Evolutionary conservation across 495 filamentous ascomycete species (phyloP), one percentile per base, ranked within the genome.

Genomic region (Aspergillus homomorphus): DNA sequence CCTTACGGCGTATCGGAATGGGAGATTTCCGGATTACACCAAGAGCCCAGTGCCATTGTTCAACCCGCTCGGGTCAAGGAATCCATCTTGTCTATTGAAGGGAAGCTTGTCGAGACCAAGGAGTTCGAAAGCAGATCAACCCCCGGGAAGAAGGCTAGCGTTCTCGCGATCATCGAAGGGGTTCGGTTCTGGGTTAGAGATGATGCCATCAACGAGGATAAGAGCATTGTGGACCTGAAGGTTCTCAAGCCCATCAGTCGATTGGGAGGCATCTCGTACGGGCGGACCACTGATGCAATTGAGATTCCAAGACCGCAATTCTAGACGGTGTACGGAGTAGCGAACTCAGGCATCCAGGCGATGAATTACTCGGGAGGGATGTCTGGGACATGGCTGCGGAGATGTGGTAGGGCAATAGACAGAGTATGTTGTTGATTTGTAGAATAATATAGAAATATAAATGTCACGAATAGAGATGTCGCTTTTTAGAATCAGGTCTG

Each of bases 131-230:
- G 87, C 64, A 74, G 79, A 21, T 72, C 75, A 0, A 82, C 68
- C 5, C 85, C 86, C 0, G 91, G 90, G 3, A 88, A 85, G 75
- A 89, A 84, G 75, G 85, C 85, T 0, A 83, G 88, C 0, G 87
- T 85, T 9, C 24, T 96, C 65, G 89, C 83, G 15, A 82, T 96
- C 50, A 77, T 97, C 9, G 92, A 98, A 76, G 93, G 92, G 1
- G 84, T 88, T 42, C 77, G 85, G 23, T 97, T 98, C 66, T 96
- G 91, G 89, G 91, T 85, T 12, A 73, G 92, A 48, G 91, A 96
- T 67, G 93, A 96, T 76, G 91, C 90, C 12, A 75, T 97, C 7
- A 87, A 95, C 62, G 83, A 89, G 66, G 86, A 89, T 16, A 82
- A 77, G 66, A 89, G 84, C 58, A 56, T 87, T 23, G 77, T 98